Evolutionary conservation across 106 monocot species (phyloP).

Genomic region (Acorus gramineus): DNA sequence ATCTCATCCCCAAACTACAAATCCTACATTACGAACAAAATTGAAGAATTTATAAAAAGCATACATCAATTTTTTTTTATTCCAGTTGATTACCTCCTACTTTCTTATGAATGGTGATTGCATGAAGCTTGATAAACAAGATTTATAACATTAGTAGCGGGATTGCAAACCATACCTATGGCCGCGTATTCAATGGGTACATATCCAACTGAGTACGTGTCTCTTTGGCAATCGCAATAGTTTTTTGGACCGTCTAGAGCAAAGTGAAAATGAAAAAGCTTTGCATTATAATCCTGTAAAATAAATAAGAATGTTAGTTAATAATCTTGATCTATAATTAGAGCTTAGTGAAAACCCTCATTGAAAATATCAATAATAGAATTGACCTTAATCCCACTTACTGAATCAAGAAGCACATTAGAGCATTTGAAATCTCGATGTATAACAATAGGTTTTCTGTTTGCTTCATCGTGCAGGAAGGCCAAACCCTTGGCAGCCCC

Average conservation of each 20-base stretch:
- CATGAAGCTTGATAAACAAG: too few species aligned
- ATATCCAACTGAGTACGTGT: constrained; percentile 65
- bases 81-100: too few species aligned
- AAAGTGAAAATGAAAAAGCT: constrained; percentile 80
- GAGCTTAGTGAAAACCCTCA: not conserved
- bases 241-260: constrained; percentile 70
- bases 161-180: too few species aligned
- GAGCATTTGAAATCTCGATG: constrained; percentile 96
- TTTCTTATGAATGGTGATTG: too few species aligned
- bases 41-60: too few species aligned
- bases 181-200: constrained; percentile 8
- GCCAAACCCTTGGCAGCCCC: constrained; percentile 89
- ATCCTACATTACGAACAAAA: too few species aligned
- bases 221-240: constrained; percentile 59
- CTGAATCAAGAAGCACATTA: constrained; percentile 68
- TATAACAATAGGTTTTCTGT: constrained; percentile 34
- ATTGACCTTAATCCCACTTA: constrained; percentile 13
- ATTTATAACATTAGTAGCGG: too few species aligned
- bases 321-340: not conserved
- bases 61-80: too few species aligned
- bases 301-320: not conserved
- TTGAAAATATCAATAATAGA: not conserved
- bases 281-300: constrained; percentile 51
- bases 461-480: constrained; percentile 56
- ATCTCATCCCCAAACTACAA: too few species aligned